Evolutionary conservation across 2,329 filamentous ascomycete genomes (phyloP), one percentile per base, ranked within the genome.

Genomic region (Cordyceps cicadae): DNA sequence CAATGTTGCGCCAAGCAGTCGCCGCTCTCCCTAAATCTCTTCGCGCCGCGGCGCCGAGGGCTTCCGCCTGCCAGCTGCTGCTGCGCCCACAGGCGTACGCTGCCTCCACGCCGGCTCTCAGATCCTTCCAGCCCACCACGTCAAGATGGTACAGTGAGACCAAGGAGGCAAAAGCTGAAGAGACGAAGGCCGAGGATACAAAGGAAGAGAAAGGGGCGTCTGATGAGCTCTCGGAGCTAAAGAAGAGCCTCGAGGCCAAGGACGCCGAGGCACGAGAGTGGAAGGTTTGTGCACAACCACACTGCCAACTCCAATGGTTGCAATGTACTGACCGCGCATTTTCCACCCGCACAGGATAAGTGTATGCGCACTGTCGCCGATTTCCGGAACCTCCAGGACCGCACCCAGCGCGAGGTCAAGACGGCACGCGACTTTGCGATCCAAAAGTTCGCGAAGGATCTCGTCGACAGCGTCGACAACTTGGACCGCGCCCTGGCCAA

Each of bases 321-420:
- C 4, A 32, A 37, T n/a, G 8, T 29, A 54, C 52, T 52, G 46
- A 37, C 29, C 26, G 51, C 52, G 37, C 17, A 19, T 19, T 34
- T 7, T 5, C 29, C n/a, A n/a, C 17, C 19, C 29, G 24, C 46
- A 53, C 62, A 97, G 94, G 94, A 97, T 78, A 94, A 92, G 80
- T 95, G 92, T 76, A 84, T 97, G 65, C 93, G 94, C 73, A 89
- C 89, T 60, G 87, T 97, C 65, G 94, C 94, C 77, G 94, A 99
- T 70, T 97, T 95, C 84, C 91, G 91, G 73, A 99, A 97, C 79
- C 89, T 99, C 56, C 93, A 97, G 79, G 91, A 97, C 71, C 90
- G 94, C 71, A 96, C 91, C 49, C 84, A 87, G 74, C 91, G 94
- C 71, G 94, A 99, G 67, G 87, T 95, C 73, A 90, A 94, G 76